phyloP scores from a whole-genome alignment of 2,329 filamentous ascomycete genomes.

The Pezicula neosporulosa region DNA sequence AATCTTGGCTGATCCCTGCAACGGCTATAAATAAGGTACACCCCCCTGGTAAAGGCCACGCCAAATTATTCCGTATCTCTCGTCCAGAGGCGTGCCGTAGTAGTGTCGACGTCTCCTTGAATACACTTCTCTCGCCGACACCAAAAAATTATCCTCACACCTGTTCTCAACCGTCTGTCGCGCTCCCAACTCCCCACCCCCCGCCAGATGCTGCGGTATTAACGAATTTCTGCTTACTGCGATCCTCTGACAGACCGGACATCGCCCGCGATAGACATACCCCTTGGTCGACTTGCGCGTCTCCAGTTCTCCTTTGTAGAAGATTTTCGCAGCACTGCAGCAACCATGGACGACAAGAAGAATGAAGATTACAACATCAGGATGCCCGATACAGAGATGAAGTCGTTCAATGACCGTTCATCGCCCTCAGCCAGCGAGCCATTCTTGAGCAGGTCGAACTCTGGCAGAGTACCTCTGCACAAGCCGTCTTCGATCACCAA shows the following conservation, averaged over 20 bases:
- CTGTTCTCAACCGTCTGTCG: constrained; percentile 1
- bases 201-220: constrained; percentile 13
- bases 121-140: not conserved
- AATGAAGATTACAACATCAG: constrained; percentile 76
- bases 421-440: constrained; percentile 34
- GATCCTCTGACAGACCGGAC: not conserved
- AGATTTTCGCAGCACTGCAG: constrained; percentile 4
- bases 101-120: not conserved
- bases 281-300: constrained; percentile 12
- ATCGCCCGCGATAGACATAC: not conserved
- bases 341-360: constrained; percentile 81
- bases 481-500: constrained; percentile 51
- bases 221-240: not conserved
- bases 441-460: constrained; percentile 29
- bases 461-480: constrained; percentile 9
- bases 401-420: constrained; percentile 28
- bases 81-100: no score
- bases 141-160: constrained; percentile 1
- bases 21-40: not conserved
- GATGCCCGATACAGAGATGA: constrained; percentile 46
- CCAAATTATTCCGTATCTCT: no score
- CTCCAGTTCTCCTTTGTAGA: constrained; percentile 4
- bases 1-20: not conserved
- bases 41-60: not conserved
- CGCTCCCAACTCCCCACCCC: not conserved